Conservation (phyloP, 768 basidiomycete genomes). For the Coprinopsis sp. region DNA sequence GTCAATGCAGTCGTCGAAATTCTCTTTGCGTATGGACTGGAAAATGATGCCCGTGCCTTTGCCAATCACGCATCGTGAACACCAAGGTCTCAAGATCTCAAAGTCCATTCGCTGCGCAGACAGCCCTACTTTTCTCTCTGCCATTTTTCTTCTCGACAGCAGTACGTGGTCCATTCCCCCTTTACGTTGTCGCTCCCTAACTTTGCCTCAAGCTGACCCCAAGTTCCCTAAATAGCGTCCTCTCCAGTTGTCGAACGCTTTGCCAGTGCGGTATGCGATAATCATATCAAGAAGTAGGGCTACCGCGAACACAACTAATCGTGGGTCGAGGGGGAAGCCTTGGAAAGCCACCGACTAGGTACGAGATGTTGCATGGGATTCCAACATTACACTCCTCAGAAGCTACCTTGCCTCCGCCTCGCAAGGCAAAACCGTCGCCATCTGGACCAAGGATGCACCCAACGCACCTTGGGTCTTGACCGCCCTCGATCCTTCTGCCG, state of each 20-base stretch:
- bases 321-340: conserved; percentile 86
- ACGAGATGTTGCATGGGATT: conserved; percentile 97
- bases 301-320: conserved; percentile 83
- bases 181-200: conserved; percentile 72
- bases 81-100: too few species aligned
- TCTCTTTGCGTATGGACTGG: too few species aligned
- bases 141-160: too few species aligned
- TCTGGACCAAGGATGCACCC: conserved; percentile 86
- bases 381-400: conserved; percentile 90
- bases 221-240: conserved; percentile 33
- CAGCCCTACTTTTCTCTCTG: too few species aligned
- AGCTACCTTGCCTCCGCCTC: conserved; percentile 96
- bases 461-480: conserved; percentile 76
- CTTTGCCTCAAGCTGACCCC: conserved; percentile 45
- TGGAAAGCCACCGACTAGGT: conserved; percentile 98
- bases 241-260: conserved; percentile 78
- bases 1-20: too few species aligned
- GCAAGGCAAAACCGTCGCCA: conserved; percentile 86
- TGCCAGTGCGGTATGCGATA: conserved; percentile 94
- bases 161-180: too few species aligned
- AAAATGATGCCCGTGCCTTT: too few species aligned
- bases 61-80: too few species aligned
- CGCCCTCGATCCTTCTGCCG: conserved; percentile 66
- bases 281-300: conserved; percentile 90
- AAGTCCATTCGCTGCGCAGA: too few species aligned